phyloP scores from a whole-genome alignment of 2,329 filamentous ascomycete genomes.

The Apiospora rasikravindrae region DNA sequence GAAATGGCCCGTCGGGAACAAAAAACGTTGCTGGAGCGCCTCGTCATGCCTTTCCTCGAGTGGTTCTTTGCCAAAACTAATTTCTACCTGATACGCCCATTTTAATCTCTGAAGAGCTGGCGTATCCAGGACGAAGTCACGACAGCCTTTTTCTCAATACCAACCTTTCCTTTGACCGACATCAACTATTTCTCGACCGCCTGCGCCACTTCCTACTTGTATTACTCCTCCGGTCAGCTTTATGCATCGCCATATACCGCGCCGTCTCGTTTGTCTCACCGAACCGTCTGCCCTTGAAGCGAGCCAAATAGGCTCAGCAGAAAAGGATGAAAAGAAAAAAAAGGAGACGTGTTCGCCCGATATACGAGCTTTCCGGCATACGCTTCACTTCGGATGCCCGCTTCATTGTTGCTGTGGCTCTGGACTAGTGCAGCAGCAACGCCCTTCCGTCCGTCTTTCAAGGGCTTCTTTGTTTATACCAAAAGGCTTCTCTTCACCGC shows the following conservation, averaged over 20 bases:
- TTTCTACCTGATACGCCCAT: slow-evolving; percentile 45
- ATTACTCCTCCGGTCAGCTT: slow-evolving; percentile 20
- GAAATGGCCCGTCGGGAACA: slow-evolving; percentile 21
- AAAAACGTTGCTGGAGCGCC: slow-evolving; percentile 22
- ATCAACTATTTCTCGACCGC: slow-evolving; percentile 33
- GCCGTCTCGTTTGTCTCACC: slow-evolving; percentile 9
- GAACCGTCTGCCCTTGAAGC: background rate
- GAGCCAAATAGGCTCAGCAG: background rate
- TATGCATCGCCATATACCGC: slow-evolving; percentile 1
- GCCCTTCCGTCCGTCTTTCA: slow-evolving; percentile 27
- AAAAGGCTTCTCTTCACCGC: slow-evolving; percentile 31
- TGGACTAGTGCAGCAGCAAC: slow-evolving; percentile 29
- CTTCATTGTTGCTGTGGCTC: slow-evolving; percentile 32
- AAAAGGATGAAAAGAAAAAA: background rate
- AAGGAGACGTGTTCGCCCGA: background rate
- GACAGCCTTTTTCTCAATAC: slow-evolving; percentile 47
- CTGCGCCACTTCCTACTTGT: slow-evolving; percentile 26
- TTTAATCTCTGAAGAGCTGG: slow-evolving; percentile 47
- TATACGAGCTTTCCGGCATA: slow-evolving; percentile 6
- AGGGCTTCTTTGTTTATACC: slow-evolving; percentile 37
- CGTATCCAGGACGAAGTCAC: slow-evolving; percentile 55
- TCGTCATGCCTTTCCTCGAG: slow-evolving; percentile 26
- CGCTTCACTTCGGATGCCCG: slow-evolving; percentile 18
- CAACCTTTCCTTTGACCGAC: slow-evolving; percentile 34
- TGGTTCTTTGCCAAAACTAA: slow-evolving; percentile 41